Evolutionary conservation across 1,284 basidiomycete species (phyloP), one percentile per base, ranked within the genome.

Genomic region (Rhodotorula glutinis): DNA sequence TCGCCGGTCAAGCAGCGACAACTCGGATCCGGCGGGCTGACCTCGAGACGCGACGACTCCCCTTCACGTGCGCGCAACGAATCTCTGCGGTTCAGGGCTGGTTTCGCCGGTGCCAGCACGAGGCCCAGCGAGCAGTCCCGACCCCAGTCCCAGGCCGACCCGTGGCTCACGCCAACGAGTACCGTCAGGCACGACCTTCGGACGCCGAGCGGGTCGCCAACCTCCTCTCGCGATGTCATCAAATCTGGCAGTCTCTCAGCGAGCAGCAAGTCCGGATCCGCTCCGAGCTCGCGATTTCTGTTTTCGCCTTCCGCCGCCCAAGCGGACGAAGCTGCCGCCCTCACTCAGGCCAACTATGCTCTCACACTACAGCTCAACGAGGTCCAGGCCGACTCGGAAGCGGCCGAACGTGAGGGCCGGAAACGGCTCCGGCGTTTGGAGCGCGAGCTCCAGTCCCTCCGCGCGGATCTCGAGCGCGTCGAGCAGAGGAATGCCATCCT

Each of bases 321-420:
- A 0, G 79, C 82, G n/a, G 14, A 40, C 17, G 88, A 90, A 64
- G 82, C 91, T 33, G 84, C 85, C 4, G 80, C 82, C 11, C 83
- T 92, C 33, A 84, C 86, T 0, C 88, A 90, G 74, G 88, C 91
- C 78, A 92, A 92, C 75, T 85, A 87, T 0, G 87, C 91, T 66
- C 85, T 92, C 23, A 80, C 89, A 10, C 79, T 83, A 29, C 88
- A 89, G 71, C 81, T 92, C 10, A 86, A 89, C 75, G 83, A 84
- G 66, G 82, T 92, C 29, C 88, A 92, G 75, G 78, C 82, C 1
- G 90, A 91, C 70, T 85, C 89, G 9, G 79, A 80, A 14, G 82
- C 83, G 53, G 82, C 86, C 5, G 89, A 92, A 70, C 83, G 85
- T 49, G 81, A 83, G 2, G 89, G 89, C 10, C 84, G 87, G 62